Evolutionary conservation across 805 yeast genomes (phyloP).

Genomic region (Metschnikowia hibisci): DNA sequence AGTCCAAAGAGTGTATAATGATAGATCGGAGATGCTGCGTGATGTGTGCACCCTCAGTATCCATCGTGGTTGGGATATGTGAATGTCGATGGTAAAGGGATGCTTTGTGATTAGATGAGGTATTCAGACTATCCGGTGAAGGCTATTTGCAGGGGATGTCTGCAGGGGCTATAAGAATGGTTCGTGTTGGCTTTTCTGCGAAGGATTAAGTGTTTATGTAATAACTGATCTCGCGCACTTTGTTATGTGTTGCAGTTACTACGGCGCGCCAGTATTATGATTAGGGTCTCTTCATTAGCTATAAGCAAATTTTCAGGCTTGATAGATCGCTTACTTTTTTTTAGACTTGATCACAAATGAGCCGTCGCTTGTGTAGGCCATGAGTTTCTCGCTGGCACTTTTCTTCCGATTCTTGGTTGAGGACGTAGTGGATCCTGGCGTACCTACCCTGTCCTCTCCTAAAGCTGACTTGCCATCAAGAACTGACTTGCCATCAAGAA

Average conservation of each 20-base stretch:
- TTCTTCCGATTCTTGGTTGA: slow-evolving; percentile 5
- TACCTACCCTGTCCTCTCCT: slow-evolving; percentile 1
- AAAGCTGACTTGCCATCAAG: not conserved
- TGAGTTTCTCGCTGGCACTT: slow-evolving; percentile 27
- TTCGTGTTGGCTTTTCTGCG: too few relatives aligned
- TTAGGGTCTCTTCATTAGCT: too few relatives aligned
- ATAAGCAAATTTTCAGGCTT: too few relatives aligned
- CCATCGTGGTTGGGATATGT: slow-evolving; percentile 7
- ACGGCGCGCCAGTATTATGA: too few relatives aligned
- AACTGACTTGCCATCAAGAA: too few relatives aligned
- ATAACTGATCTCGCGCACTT: too few relatives aligned
- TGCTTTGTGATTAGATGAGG: not conserved
- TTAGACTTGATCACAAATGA: slow-evolving; percentile 36
- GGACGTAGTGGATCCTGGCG: slow-evolving; percentile 6
- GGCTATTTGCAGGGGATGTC: too few relatives aligned
- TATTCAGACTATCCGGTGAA: too few relatives aligned
- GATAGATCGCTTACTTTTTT: slow-evolving; percentile 11
- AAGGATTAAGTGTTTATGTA: too few relatives aligned
- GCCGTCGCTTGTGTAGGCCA: slow-evolving; percentile 41
- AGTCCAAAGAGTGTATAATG: slow-evolving; percentile 68
- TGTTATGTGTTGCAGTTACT: too few relatives aligned
- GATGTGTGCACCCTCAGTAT: slow-evolving; percentile 19
- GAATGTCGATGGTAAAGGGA: not conserved
- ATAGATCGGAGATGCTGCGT: slow-evolving; percentile 50
- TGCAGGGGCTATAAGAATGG: too few relatives aligned